These are phyloP conservation scores for Coniochaeta prunicola DNA, from an alignment of 2,329 filamentous ascomycete species.

Conservation along the genomic window DNA sequence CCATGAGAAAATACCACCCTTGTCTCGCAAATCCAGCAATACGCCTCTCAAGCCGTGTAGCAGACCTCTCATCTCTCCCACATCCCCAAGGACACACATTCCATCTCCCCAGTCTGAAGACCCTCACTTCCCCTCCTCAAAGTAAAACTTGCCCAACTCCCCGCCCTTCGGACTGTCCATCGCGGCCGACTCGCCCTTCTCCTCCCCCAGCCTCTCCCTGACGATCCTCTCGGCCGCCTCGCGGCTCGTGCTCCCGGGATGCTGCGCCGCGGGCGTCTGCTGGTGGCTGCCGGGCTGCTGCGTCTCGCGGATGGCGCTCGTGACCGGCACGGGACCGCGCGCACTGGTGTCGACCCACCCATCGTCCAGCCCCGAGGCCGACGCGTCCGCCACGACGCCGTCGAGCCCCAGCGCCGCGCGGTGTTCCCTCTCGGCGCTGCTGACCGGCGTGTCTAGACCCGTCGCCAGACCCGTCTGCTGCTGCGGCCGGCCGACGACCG, in stretches of 20 bases:
- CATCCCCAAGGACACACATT: neutral
- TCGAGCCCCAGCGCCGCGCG: constrained; percentile 60
- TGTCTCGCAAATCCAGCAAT: too few relatives aligned
- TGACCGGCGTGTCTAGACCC: constrained; percentile 35
- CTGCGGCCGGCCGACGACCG: constrained; percentile 19
- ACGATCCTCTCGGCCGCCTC: constrained; percentile 61
- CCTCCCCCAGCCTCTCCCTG: constrained; percentile 48
- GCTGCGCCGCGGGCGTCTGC: constrained; percentile 16
- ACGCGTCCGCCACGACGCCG: constrained; percentile 51
- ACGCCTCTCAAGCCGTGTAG: too few relatives aligned
- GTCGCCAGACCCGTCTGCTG: constrained; percentile 7
- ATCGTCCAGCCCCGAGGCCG: constrained; percentile 34
- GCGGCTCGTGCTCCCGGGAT: constrained; percentile 17
- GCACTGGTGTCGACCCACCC: constrained; percentile 59
- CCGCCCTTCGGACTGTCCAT: constrained; percentile 38
- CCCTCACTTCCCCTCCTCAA: constrained; percentile 37
- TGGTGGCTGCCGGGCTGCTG: constrained; percentile 21
- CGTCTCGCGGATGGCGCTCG: constrained; percentile 28
- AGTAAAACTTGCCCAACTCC: constrained; percentile 51
- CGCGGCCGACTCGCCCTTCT: constrained; percentile 25
- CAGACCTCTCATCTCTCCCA: neutral
- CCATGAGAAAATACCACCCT: too few relatives aligned
- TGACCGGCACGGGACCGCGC: constrained; percentile 46
- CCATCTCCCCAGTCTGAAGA: neutral
- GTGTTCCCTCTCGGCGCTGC: constrained; percentile 40